phyloP scores from a whole-genome alignment of 306 rosid species.

The Cucurbita argyrosperma region DNA sequence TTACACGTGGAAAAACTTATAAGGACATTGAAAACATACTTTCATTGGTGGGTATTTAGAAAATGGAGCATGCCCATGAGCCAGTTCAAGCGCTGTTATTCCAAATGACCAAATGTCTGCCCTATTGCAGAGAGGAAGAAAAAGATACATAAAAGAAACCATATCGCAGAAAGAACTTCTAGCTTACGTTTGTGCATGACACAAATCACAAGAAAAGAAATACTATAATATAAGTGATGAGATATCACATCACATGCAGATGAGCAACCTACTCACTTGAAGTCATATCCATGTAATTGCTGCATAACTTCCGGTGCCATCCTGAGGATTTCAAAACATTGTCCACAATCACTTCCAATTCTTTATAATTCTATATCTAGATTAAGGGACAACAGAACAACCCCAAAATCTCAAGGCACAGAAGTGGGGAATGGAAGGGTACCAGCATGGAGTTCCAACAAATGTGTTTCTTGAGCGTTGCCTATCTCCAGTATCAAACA shows the following conservation, averaged over 20 bases:
- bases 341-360: not conserved
- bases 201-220: not conserved
- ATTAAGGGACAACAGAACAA: not conserved
- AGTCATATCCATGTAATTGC: constrained; percentile 94
- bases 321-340: constrained; percentile 23
- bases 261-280: constrained; percentile 52
- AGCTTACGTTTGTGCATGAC: not conserved
- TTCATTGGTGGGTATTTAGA: constrained; percentile 96
- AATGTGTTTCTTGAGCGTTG: constrained; percentile 81
- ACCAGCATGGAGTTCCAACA: constrained; percentile 99
- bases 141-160: not conserved
- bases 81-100: constrained; percentile 93
- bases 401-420: constrained; percentile 4
- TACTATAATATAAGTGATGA: not conserved
- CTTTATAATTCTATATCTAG: not conserved
- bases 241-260: constrained; percentile 1
- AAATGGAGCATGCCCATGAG: constrained; percentile 97
- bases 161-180: not conserved
- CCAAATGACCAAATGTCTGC: constrained; percentile 98
- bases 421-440: not conserved
- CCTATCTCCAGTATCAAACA: constrained; percentile 88
- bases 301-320: constrained; percentile 99
- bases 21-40: constrained; percentile 28
- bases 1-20: not conserved
- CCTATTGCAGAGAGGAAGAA: constrained; percentile 23